Conservation (phyloP, 495 filamentous ascomycete species). For the Penicillium waksmanii region DNA sequence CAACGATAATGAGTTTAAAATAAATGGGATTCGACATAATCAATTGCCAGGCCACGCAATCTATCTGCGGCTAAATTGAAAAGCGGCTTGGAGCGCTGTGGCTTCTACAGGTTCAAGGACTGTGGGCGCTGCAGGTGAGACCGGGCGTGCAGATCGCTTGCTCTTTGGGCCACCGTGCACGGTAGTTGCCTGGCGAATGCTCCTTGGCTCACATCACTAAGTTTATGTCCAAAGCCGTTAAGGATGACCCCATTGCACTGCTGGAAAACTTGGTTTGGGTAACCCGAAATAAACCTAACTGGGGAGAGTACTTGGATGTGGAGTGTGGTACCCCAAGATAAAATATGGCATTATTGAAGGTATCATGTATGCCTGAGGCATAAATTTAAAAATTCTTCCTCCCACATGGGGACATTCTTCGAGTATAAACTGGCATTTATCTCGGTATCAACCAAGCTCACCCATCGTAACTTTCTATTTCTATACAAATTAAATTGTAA, state of each 20-base stretch:
- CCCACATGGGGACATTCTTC: constrained; percentile 12
- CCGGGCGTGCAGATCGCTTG: constrained; percentile 14
- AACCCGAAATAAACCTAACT: not conserved
- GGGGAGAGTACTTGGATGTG: not conserved
- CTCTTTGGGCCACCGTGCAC: constrained; percentile 7
- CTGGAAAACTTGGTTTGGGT: not conserved
- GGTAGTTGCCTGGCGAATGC: constrained; percentile 11
- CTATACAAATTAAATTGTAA: no score
- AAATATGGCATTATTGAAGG: no score
- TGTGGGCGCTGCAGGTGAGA: constrained; percentile 14
- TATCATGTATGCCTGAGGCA: constrained; percentile 19
- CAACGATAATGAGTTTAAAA: not conserved
- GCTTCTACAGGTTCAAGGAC: not conserved
- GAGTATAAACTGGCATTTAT: not conserved
- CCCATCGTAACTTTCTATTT: no score
- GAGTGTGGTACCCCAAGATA: no score
- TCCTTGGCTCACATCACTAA: constrained; percentile 16
- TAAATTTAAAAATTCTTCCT: constrained; percentile 13
- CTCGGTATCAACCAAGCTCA: not conserved
- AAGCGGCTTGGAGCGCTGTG: constrained; percentile 1
- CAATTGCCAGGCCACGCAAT: constrained; percentile 1
- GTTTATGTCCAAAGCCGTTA: not conserved
- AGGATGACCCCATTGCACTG: not conserved
- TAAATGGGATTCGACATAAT: constrained; percentile 2
- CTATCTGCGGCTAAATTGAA: not conserved